phyloP scores from a whole-genome alignment of 2,329 filamentous ascomycete species.

The Xylaria sp. region DNA sequence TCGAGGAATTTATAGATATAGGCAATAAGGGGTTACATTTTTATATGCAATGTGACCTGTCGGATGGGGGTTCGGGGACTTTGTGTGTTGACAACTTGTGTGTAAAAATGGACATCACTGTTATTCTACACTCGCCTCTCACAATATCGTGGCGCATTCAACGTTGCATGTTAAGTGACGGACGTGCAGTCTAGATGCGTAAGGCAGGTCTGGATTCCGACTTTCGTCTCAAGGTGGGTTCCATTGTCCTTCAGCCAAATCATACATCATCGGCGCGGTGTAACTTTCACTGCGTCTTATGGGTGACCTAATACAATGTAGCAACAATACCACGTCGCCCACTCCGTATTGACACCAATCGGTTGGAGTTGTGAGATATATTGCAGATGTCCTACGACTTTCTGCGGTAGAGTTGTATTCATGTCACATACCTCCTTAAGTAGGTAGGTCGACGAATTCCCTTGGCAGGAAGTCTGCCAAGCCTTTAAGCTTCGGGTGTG shows the following conservation, averaged over 20 bases:
- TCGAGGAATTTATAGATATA: not conserved
- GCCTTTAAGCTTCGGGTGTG: not conserved
- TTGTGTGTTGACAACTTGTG: not conserved
- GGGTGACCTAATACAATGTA: not conserved
- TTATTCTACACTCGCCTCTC: not conserved
- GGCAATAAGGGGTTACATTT: not conserved
- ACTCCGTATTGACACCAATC: not conserved
- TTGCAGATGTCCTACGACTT: slow-evolving; percentile 4
- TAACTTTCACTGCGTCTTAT: slow-evolving; percentile 8
- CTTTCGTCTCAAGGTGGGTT: not conserved
- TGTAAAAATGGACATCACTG: not conserved
- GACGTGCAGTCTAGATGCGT: not conserved
- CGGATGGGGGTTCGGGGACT: not conserved
- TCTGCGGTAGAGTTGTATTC: not conserved
- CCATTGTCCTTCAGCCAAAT: not conserved
- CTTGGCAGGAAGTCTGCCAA: slow-evolving; percentile 1
- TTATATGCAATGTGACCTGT: not conserved
- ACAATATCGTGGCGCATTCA: not conserved
- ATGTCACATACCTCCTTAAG: slow-evolving; percentile 2
- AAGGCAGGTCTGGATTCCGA: not conserved
- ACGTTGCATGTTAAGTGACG: not conserved
- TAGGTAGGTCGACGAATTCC: not conserved
- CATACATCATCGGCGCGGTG: not conserved
- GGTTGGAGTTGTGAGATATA: slow-evolving; percentile 2
- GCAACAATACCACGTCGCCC: not conserved